These are phyloP conservation scores for Aristolochia fimbriata DNA, from an alignment of 164 flowering plant genomes.

Conservation along the genomic window DNA sequence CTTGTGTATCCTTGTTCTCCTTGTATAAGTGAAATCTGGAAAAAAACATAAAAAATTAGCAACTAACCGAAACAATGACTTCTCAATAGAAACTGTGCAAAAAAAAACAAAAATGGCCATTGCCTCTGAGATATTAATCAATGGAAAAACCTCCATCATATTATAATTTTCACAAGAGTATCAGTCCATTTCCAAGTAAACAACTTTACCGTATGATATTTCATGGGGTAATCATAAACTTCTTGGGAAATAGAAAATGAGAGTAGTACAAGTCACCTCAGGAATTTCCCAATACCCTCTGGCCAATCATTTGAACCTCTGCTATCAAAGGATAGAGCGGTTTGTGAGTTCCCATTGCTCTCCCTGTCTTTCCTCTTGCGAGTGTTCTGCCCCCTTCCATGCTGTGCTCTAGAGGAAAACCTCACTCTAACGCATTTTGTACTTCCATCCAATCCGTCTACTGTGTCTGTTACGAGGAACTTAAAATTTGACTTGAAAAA, in stretches of 20 bases:
- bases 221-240: no score
- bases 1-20: conserved; percentile 98
- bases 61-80: no score
- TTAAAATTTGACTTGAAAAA: conserved; percentile 72
- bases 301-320: conserved; percentile 91
- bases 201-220: no score
- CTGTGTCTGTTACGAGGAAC: conserved; percentile 84
- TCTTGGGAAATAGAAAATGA: no score
- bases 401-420: conserved; percentile 29
- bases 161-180: no score
- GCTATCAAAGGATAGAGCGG: conserved; percentile 56
- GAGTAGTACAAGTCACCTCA: conserved; percentile 35
- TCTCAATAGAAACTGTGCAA: no score
- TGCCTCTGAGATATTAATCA: no score
- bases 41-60: conserved; percentile 1
- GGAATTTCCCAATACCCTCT: conserved; percentile 65
- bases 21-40: conserved; percentile 91
- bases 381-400: conserved; percentile 28
- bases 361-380: conserved; percentile 75
- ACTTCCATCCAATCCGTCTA: conserved; percentile 69
- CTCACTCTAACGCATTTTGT: conserved; percentile 90
- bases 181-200: no score
- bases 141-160: no score
- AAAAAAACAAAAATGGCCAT: no score
- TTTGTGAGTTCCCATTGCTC: conserved; percentile 8